Conservation (phyloP, 257 asterid genomes). For the Forsythia suspensa region DNA sequence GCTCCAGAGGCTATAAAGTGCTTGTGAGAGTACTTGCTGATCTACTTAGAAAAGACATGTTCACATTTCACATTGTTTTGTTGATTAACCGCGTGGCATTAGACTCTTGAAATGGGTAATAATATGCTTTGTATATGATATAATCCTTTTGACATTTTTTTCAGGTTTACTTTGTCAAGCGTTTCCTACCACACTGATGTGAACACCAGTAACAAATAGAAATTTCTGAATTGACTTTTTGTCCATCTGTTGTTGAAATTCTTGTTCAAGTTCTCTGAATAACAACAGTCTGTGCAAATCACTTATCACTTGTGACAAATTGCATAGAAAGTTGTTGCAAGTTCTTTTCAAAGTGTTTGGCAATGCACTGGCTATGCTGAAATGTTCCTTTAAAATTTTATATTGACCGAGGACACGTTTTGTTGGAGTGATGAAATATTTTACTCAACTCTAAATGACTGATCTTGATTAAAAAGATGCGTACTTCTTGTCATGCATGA, state of each 20-base stretch:
- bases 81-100: neutral
- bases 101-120: neutral
- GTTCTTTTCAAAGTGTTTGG: neutral
- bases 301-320: neutral
- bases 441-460: neutral
- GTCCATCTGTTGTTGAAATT: neutral
- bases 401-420: neutral
- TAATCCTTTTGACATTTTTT: neutral
- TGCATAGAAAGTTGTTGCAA: neutral
- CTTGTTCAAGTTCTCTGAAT: neutral
- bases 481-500: constrained; percentile 8
- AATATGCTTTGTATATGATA: neutral
- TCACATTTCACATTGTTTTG: neutral
- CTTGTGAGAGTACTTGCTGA: neutral
- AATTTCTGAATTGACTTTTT: neutral
- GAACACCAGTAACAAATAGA: neutral
- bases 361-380: neutral
- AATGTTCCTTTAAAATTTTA: neutral
- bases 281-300: neutral
- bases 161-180: neutral
- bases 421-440: neutral
- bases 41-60: neutral
- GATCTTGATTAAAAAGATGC: constrained; percentile 18
- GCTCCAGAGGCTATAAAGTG: neutral
- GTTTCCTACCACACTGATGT: neutral